These are phyloP conservation scores for Trichoderma sp. DNA, from an alignment of 2,329 filamentous ascomycete species.

Conservation along the genomic window DNA sequence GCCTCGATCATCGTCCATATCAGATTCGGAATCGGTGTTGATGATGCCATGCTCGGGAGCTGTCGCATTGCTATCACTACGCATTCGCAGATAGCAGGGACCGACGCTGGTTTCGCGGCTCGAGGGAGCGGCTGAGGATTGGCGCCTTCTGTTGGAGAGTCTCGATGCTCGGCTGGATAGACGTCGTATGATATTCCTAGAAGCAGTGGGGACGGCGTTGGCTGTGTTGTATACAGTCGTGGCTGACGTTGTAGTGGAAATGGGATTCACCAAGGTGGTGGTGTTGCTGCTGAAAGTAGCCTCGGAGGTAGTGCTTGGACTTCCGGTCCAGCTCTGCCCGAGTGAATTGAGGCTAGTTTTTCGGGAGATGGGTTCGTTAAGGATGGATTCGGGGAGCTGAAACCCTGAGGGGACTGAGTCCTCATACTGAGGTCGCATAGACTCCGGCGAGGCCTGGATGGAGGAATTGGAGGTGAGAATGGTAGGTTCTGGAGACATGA, in stretches of 20 bases:
- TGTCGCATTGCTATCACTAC: constrained; percentile 86
- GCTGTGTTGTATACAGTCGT: constrained; percentile 27
- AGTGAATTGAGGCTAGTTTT: constrained; percentile 64
- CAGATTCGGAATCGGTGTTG: constrained; percentile 58
- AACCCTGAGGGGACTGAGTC: constrained; percentile 58
- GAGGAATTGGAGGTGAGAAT: constrained; percentile 62
- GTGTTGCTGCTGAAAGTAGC: constrained; percentile 32
- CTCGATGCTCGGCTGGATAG: constrained; percentile 79
- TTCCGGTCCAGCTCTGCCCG: constrained; percentile 58
- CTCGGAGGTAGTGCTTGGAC: constrained; percentile 58
- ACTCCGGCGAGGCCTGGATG: constrained; percentile 67
- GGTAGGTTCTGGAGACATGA: constrained; percentile 56
- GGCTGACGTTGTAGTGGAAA: neutral
- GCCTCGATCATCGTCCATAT: constrained; percentile 50
- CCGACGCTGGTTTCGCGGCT: constrained; percentile 87
- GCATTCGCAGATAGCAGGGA: constrained; percentile 80
- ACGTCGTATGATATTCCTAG: constrained; percentile 67
- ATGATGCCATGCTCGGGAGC: constrained; percentile 50
- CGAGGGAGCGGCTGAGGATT: constrained; percentile 73
- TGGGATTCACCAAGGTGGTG: neutral
- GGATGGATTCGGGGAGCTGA: constrained; percentile 72
- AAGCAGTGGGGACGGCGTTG: neutral
- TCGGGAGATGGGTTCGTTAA: constrained; percentile 45
- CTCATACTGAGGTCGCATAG: constrained; percentile 55
- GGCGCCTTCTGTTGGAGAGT: constrained; percentile 66